Evolutionary conservation across 2,329 filamentous ascomycete genomes (phyloP).

Genomic region (Escovopsis sp.): DNA sequence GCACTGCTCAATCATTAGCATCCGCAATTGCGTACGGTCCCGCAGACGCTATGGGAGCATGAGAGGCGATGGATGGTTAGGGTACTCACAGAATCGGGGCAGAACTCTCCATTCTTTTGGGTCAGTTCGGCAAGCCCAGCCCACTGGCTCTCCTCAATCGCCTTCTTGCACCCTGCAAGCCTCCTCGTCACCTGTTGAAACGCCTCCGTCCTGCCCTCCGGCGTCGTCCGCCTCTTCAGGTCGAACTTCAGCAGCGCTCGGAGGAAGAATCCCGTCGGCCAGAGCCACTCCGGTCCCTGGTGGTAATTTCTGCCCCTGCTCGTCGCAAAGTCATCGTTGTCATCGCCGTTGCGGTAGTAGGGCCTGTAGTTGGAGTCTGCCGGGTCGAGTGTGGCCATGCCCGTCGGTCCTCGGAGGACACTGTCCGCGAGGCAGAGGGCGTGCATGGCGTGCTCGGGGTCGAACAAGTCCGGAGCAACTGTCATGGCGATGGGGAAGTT

Average conservation of each 20-base stretch:
- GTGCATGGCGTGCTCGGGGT: slow-evolving; percentile 59
- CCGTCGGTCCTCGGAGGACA: slow-evolving; percentile 68
- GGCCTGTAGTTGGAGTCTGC: slow-evolving; percentile 85
- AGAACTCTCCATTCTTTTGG: slow-evolving; percentile 73
- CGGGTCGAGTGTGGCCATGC: slow-evolving; percentile 93
- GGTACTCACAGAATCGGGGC: slow-evolving; percentile 66
- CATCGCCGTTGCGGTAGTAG: slow-evolving; percentile 89
- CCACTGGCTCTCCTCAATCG: slow-evolving; percentile 70
- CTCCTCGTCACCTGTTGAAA: slow-evolving; percentile 89
- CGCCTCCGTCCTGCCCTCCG: slow-evolving; percentile 61
- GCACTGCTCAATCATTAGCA: slow-evolving; percentile 36
- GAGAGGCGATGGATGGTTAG: slow-evolving; percentile 1
- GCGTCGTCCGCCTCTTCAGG: slow-evolving; percentile 46
- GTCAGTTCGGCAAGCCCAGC: slow-evolving; percentile 86
- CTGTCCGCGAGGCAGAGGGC: slow-evolving; percentile 71
- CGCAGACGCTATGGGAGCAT: no score
- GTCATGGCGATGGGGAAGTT: slow-evolving; percentile 96
- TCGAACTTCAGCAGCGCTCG: slow-evolving; percentile 87
- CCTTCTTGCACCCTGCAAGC: slow-evolving; percentile 69
- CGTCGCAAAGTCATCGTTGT: slow-evolving; percentile 80
- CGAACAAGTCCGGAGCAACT: slow-evolving; percentile 79
- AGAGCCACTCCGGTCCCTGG: slow-evolving; percentile 95
- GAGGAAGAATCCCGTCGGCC: slow-evolving; percentile 93
- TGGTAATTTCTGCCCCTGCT: slow-evolving; percentile 95
- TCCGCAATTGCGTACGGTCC: no score